Evolutionary conservation across 352 stramenopile genomes (phyloP).

Genomic region (Phytopythium chamaehyphon): DNA sequence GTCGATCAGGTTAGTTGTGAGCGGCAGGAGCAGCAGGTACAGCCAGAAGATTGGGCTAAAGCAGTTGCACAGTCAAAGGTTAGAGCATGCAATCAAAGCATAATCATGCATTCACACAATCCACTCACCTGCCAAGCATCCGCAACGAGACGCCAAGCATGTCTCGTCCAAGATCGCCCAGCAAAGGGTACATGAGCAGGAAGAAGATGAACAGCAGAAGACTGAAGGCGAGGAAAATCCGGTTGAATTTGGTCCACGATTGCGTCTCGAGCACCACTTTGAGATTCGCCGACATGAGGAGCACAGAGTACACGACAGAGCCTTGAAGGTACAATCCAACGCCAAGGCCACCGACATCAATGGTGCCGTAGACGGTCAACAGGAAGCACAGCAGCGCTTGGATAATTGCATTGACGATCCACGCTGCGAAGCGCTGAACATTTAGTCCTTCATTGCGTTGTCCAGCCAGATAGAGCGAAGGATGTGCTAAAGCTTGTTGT

Average conservation of each 20-base stretch:
- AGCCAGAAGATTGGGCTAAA: slow-evolving; percentile 63
- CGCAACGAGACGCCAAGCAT: slow-evolving; percentile 47
- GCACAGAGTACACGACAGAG: slow-evolving; percentile 59
- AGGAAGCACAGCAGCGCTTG: slow-evolving; percentile 68
- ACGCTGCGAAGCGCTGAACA: slow-evolving; percentile 50
- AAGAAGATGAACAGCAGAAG: slow-evolving; percentile 62
- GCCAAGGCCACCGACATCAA: slow-evolving; percentile 30
- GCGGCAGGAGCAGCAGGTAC: slow-evolving; percentile 55
- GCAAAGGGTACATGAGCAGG: slow-evolving; percentile 50
- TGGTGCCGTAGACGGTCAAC: slow-evolving; percentile 37
- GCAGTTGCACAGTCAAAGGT: not conserved
- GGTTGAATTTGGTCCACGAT: slow-evolving; percentile 76
- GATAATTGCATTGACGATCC: slow-evolving; percentile 62
- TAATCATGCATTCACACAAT: no score
- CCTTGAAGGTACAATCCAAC: slow-evolving; percentile 55
- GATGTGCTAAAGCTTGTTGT: slow-evolving; percentile 55
- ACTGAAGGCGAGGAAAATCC: slow-evolving; percentile 48
- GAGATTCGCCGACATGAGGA: slow-evolving; percentile 72
- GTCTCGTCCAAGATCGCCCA: slow-evolving; percentile 46
- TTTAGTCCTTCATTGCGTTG: slow-evolving; percentile 69
- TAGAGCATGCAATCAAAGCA: not conserved
- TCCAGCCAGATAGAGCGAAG: slow-evolving; percentile 51
- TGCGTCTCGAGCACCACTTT: slow-evolving; percentile 76
- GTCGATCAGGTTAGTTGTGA: slow-evolving; percentile 56
- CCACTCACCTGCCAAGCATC: slow-evolving; percentile 44